Conservation (phyloP, 441 rosid genomes). For the Syzygium syzygioides region DNA sequence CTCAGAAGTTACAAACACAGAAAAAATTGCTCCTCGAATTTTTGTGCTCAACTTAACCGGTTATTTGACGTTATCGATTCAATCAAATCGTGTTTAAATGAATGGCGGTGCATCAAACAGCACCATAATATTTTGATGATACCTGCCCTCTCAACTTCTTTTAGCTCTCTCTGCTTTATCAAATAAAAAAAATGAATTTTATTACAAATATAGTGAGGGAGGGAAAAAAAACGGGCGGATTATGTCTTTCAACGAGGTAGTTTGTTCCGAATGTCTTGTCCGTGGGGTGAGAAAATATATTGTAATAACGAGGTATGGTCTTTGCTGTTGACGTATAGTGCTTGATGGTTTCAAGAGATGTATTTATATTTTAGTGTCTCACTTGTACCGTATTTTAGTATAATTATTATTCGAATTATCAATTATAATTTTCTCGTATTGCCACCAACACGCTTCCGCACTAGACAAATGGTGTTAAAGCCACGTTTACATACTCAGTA, state of each 20-base stretch:
- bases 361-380: neutral
- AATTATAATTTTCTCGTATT: neutral
- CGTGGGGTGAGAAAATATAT: neutral
- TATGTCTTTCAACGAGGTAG: neutral
- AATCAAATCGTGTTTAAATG: too few relatives aligned
- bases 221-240: neutral
- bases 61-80: too few relatives aligned
- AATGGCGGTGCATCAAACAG: too few relatives aligned
- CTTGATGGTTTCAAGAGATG: neutral
- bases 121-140: neutral
- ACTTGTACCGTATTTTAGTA: neutral
- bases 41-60: too few relatives aligned
- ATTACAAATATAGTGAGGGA: neutral
- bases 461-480: neutral
- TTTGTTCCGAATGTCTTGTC: neutral
- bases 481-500: neutral
- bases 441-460: accelerated
- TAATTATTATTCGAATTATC: neutral
- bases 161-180: neutral
- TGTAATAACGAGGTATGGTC: neutral
- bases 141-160: neutral
- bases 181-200: neutral
- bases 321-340: neutral
- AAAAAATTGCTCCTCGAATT: too few relatives aligned
- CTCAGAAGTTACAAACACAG: too few relatives aligned